Evolutionary conservation across 164 flowering plant genomes (phyloP).

Genomic region (Magnolia kwangsiensis): DNA sequence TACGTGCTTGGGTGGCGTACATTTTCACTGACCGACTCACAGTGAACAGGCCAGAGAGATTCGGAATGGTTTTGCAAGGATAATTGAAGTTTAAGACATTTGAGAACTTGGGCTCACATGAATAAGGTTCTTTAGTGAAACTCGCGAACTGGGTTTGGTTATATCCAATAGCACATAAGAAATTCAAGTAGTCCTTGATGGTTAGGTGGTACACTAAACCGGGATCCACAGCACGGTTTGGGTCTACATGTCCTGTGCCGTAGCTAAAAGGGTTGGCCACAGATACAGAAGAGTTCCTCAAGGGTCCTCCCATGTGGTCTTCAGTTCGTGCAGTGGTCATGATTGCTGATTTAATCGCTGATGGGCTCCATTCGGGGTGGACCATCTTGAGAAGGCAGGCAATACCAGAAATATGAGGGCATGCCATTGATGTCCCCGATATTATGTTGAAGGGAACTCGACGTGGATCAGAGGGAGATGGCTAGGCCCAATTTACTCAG

Average conservation of each 20-base stretch:
- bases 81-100: slow-evolving; percentile 25
- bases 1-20: slow-evolving; percentile 52
- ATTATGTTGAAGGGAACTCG: slow-evolving; percentile 36
- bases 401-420: slow-evolving; percentile 78
- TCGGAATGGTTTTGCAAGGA: slow-evolving; percentile 60
- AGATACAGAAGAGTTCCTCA: slow-evolving; percentile 16
- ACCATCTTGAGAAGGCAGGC: slow-evolving; percentile 67
- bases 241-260: slow-evolving; percentile 5
- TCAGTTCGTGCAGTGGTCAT: slow-evolving; percentile 60
- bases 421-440: slow-evolving; percentile 89
- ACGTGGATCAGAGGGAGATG: slow-evolving; percentile 37
- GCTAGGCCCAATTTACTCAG: slow-evolving; percentile 52
- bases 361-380: slow-evolving; percentile 73
- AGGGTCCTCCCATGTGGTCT: slow-evolving; percentile 37
- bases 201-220: slow-evolving; percentile 12
- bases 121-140: neutral
- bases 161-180: slow-evolving; percentile 6
- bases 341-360: slow-evolving; percentile 75
- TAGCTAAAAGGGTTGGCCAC: slow-evolving; percentile 39
- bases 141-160: neutral
- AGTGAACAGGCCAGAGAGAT: slow-evolving; percentile 11
- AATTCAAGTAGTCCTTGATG: slow-evolving; percentile 2
- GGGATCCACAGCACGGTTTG: slow-evolving; percentile 5
- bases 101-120: neutral
- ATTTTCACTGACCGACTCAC: slow-evolving; percentile 46